Evolutionary conservation across 805 yeast species (phyloP), one percentile per base, ranked within the genome.

Genomic region (Lipomyces starkeyi): DNA sequence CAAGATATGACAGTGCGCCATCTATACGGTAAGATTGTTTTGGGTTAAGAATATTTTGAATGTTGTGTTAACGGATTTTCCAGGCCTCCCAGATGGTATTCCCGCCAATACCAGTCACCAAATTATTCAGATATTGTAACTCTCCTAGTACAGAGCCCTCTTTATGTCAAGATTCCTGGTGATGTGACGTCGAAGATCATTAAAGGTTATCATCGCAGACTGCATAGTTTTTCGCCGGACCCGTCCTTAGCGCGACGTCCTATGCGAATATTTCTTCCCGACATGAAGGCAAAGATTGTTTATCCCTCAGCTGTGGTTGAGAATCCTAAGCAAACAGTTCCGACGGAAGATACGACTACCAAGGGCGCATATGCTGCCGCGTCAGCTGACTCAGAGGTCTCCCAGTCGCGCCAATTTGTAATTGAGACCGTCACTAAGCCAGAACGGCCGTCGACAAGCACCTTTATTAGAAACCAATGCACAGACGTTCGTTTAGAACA

Each of bases 111-210:
- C 20, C 49, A 43, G 49, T 6, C 20, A 43, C 49, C 49, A n/a
- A 43, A 43, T 43, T 14, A 32, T 25, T 14, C 43, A 11, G 60
- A 61, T 11, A 53, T 37, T 20, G 20, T 61, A 7, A 52, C 32
- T 5, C 43, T 22, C 2, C 58, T 67, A 8, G 37, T 62, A 25
- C 65, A 65, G 29, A 67, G 71, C 11, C 71, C 71, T 7, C 54
- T 66, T 14, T 68, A 68, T 43, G 71, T 68, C 34, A 68, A 68
- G 52, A 52, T 68, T 27, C 71, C 71, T 6, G 71, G 71, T n/a
- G 40, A 58, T 8, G 8, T 54, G 22, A 57, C 43, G 35, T 65
- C 69, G n/a, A 68, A 35, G 32, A 58, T 66, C 27, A 63, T 68
- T 25, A 35, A 67, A 49, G 71, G 71, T 8, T 64, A 63, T 27